Evolutionary conservation across 2,329 filamentous ascomycete species (phyloP).

Genomic region (Penicillium sp.): DNA sequence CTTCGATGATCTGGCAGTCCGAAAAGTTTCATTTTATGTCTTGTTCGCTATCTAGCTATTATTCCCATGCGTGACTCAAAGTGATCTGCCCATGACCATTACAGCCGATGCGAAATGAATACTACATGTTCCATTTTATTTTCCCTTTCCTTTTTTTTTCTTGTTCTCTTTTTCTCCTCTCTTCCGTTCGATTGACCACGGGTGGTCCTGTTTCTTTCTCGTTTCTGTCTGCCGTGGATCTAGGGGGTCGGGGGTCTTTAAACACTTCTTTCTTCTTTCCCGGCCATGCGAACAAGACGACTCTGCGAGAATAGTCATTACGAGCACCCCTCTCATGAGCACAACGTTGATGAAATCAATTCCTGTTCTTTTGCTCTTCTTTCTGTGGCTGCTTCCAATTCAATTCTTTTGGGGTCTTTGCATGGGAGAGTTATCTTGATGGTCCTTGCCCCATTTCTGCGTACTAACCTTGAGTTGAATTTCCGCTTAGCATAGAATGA

Average conservation of each 20-base stretch:
- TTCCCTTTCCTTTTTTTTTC: conserved; percentile 2
- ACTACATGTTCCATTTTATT: conserved; percentile 18
- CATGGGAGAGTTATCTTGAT: conserved; percentile 5
- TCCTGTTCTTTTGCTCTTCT: conserved; percentile 3
- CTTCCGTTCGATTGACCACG: conserved; percentile 12
- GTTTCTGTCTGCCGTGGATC: conserved; percentile 11
- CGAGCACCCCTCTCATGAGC: conserved; percentile 11
- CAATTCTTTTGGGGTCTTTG: conserved; percentile 6
- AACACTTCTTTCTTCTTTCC: neutral
- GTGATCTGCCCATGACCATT: conserved; percentile 38
- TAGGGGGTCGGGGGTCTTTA: conserved; percentile 2
- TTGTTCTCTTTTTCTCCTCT: conserved; percentile 7
- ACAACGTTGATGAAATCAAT: conserved; percentile 12
- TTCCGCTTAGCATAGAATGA: conserved; percentile 22
- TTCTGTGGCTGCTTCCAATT: conserved; percentile 1
- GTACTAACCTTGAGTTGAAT: conserved; percentile 5
- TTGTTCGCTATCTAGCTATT: conserved; percentile 33
- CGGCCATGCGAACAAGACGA: conserved; percentile 16
- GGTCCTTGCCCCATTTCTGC: conserved; percentile 1
- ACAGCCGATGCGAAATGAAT: conserved; percentile 38
- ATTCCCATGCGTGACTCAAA: conserved; percentile 36
- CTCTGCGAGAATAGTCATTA: conserved; percentile 17
- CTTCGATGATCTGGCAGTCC: conserved; percentile 37
- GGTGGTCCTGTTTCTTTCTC: conserved; percentile 18
- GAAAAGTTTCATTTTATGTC: conserved; percentile 37